phyloP scores from a whole-genome alignment of 208 protist genomes.

The Crithidia fasciculata region DNA sequence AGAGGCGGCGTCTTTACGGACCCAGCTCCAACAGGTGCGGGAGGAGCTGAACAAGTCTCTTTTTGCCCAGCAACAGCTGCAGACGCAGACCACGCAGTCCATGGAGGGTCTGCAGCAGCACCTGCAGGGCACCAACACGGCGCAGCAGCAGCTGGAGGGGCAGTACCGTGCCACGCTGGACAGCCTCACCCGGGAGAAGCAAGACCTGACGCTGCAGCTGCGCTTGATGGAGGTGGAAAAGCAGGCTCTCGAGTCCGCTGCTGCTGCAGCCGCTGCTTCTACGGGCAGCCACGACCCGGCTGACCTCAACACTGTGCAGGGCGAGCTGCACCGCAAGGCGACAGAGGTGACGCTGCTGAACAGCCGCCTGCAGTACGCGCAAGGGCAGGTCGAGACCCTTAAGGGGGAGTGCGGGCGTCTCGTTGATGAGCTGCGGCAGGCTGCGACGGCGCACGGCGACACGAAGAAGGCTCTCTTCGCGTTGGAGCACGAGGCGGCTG shows the following conservation, averaged over 20 bases:
- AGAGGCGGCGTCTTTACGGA: slow-evolving; percentile 32
- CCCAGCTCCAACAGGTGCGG: slow-evolving; percentile 43
- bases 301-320: slow-evolving; percentile 51
- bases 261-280: background rate
- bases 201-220: slow-evolving; percentile 49
- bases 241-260: slow-evolving; percentile 29
- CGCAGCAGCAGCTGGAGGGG: slow-evolving; percentile 42
- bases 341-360: slow-evolving; percentile 64
- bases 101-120: slow-evolving; percentile 18
- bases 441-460: slow-evolving; percentile 48
- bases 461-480: slow-evolving; percentile 65
- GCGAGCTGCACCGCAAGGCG: slow-evolving; percentile 56
- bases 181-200: slow-evolving; percentile 52
- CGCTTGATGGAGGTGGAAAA: slow-evolving; percentile 43
- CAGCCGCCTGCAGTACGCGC: slow-evolving; percentile 63
- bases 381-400: slow-evolving; percentile 72
- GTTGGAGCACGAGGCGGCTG: slow-evolving; percentile 62
- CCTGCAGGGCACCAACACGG: slow-evolving; percentile 6
- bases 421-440: slow-evolving; percentile 62
- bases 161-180: slow-evolving; percentile 47
- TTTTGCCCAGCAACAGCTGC: slow-evolving; percentile 24
- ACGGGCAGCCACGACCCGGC: slow-evolving; percentile 35
- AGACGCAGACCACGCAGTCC: background rate
- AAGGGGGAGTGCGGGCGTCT: slow-evolving; percentile 75
- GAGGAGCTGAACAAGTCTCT: slow-evolving; percentile 40